phyloP scores from a whole-genome alignment of 139 green algal genomes.

The Astrephomene gubernaculifera region DNA sequence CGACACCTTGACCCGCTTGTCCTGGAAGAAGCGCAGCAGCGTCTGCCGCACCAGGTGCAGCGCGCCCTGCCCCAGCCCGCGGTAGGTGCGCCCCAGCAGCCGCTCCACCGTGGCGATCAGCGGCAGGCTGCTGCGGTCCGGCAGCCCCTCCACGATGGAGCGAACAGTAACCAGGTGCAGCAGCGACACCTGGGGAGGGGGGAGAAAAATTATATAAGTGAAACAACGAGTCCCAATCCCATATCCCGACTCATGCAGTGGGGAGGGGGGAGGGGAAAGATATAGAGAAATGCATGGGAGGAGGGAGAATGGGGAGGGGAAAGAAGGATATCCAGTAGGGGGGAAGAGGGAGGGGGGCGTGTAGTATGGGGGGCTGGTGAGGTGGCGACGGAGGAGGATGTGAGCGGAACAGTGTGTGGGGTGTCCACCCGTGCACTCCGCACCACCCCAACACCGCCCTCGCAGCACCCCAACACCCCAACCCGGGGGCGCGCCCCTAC shows the following conservation, averaged over 20 bases:
- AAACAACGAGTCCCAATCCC: too few relatives aligned
- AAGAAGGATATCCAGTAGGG: too few relatives aligned
- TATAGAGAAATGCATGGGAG: background rate
- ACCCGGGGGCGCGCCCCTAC: too few relatives aligned
- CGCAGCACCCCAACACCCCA: too few relatives aligned
- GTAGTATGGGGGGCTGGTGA: background rate
- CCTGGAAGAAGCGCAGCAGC: slow-evolving; percentile 72
- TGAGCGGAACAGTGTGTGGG: too few relatives aligned
- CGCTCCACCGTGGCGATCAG: slow-evolving; percentile 51
- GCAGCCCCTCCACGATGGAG: slow-evolving; percentile 47
- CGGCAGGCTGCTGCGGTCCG: background rate
- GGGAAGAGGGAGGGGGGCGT: background rate
- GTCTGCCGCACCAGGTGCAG: slow-evolving; percentile 66
- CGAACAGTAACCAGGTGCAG: slow-evolving; percentile 63
- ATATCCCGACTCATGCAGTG: too few relatives aligned
- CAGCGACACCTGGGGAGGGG: slow-evolving; percentile 62
- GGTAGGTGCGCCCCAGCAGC: slow-evolving; percentile 49
- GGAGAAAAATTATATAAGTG: too few relatives aligned
- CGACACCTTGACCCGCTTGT: slow-evolving; percentile 76
- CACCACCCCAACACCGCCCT: too few relatives aligned
- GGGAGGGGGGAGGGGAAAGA: background rate
- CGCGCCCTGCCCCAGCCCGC: slow-evolving; percentile 51
- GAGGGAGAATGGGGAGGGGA: background rate
- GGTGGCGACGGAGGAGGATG: background rate
- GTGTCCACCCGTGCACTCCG: too few relatives aligned